These are phyloP conservation scores for Adansonia digitata DNA, from an alignment of 345 rosid genomes.

Conservation along the genomic window DNA sequence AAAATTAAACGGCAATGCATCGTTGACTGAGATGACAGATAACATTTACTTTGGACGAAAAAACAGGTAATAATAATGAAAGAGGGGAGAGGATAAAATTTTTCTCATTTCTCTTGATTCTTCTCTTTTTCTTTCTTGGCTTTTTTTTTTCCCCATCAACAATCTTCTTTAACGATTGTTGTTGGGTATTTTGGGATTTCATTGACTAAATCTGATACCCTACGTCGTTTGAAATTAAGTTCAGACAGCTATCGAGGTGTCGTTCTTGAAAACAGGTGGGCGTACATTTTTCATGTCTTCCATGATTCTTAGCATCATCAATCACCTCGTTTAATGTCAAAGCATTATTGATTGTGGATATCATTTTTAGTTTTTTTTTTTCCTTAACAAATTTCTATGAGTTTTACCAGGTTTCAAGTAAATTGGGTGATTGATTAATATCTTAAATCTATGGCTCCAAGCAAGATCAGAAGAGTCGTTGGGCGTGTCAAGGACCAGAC, in stretches of 20 bases:
- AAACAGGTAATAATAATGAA: neutral
- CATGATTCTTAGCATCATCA: too few relatives aligned
- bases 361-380: too few relatives aligned
- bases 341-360: too few relatives aligned
- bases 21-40: neutral
- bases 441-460: slow-evolving; percentile 46
- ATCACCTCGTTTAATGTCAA: too few relatives aligned
- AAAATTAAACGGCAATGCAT: neutral
- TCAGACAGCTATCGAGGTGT: too few relatives aligned
- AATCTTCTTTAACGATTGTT: neutral
- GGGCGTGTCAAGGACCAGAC: slow-evolving; percentile 89
- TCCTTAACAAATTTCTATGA: too few relatives aligned
- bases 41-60: neutral
- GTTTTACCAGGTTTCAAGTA: too few relatives aligned
- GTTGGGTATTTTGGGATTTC: neutral
- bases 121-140: neutral
- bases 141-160: neutral
- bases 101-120: neutral
- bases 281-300: too few relatives aligned
- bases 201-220: neutral
- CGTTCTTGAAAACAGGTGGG: too few relatives aligned
- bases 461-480: slow-evolving; percentile 64
- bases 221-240: too few relatives aligned
- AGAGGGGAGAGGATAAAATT: neutral
- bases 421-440: neutral